Conservation (phyloP, 345 rosid species). For the Euclidium syriacum region DNA sequence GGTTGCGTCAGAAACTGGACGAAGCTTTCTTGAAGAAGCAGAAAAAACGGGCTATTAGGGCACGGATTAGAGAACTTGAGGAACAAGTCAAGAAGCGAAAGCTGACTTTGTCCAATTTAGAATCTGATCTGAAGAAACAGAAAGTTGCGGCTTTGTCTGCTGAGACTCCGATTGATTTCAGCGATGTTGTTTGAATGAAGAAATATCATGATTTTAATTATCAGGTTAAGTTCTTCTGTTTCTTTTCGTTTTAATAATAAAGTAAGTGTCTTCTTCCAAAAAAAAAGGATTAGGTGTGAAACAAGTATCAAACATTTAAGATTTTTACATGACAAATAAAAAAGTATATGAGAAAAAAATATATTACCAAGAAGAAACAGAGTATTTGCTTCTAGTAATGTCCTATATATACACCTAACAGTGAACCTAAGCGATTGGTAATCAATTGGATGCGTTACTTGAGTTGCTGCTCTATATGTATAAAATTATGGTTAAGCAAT, state of each 20-base stretch:
- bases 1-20: constrained; percentile 28
- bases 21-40: constrained; percentile 29
- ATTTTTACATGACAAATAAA: neutral
- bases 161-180: constrained; percentile 11
- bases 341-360: too few species aligned
- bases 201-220: neutral
- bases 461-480: too few species aligned
- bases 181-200: constrained; percentile 14
- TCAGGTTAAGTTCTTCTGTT: neutral
- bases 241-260: neutral
- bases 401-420: too few species aligned
- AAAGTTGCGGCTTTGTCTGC: constrained; percentile 12
- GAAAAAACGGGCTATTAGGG: constrained; percentile 12
- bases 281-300: neutral
- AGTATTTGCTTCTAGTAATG: neutral
- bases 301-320: neutral
- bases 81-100: constrained; percentile 26
- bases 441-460: neutral
- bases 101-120: constrained; percentile 16
- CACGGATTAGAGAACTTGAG: constrained; percentile 19
- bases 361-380: too few species aligned
- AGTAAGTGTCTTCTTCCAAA: neutral
- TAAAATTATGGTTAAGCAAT: too few species aligned
- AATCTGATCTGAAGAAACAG: constrained; percentile 25
- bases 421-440: neutral